Evolutionary conservation across 164 flowering plant genomes (phyloP), one percentile per base, ranked within the genome.

Genomic region (Magnolia changhungtana): DNA sequence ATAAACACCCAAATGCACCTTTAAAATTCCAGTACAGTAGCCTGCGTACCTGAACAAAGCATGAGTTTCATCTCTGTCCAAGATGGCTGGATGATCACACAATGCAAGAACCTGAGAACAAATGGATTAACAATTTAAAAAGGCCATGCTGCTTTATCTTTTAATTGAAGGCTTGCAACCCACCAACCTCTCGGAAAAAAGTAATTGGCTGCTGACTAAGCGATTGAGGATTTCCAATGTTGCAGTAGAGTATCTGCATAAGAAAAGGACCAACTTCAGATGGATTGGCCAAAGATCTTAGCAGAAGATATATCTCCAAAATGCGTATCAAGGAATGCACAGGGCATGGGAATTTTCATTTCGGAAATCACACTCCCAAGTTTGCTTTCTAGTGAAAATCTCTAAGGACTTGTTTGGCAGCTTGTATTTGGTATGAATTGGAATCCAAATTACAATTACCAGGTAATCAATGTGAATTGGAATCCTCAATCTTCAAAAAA

Each of bases 201-300:
- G 98, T 94, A 73, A 96, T 89, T 55, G 99, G 99, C 79, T 88
- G 95, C 85, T 96, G 99, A 65, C 95, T 94, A 81, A 96, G 98
- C 77, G 98, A 93, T 77, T 96, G 99, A 75, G 99, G 99, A 83
- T 96, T 96, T 73, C 99, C 99, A 78, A 96, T 96, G 69, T 96
- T 96, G 83, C 99, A 96, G 86, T 89, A 96, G 29, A 96, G 88
- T 75, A 96, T 93, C 99, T 96, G 91, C 20, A 73, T 8, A 55
- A 55, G 61, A 55, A 55, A 55, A 11, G 16, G 18, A 55, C 61
- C 13, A 55, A 55, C 18, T 16, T 16, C 13, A 55, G 18, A 55
- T 55, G 13, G 61, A 55, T 16, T 11, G 13, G 13, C 2, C 16
- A 0, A 55, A 16, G 61, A 55, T 55, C 61, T 55, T 11, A 55